Base-by-base conservation (phyloP, 768 basidiomycete species). In the Boletus vermiculosoides region DNA sequence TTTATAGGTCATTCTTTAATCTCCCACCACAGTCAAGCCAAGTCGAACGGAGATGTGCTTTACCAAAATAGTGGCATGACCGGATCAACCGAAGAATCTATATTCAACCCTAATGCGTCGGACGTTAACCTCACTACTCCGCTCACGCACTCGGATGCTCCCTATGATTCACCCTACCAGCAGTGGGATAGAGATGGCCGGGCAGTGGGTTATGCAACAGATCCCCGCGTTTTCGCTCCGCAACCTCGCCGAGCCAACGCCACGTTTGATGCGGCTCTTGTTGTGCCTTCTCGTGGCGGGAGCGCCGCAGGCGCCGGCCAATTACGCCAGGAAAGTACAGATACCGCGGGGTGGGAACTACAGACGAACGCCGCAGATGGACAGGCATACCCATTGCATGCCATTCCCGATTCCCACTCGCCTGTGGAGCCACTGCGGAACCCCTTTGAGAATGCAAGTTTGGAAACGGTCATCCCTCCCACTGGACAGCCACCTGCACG, bases 111-210 rank as follows among this genome's bases (percentile, higher is more conserved):
- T 18, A 63, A 60, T 42, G 56, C 58, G 7, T 79, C 78, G 15
- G 73, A 77, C 5, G 73, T 82, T 18, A 80, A 78, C 9, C 74
- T 85, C 28, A 64, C 65, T 15, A 54, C 56, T 6, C 59, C 67
- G 4, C 50, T 63, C n/a, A 22, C 65, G 1, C 55, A 20, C 20
- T 77, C 71, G 36, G 70, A 73, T 31, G 65, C 64, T 1, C 69
- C 70, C 5, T 67, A 74, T n/a, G 67, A 73, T 23, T 41, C 57
- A 25, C 57, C 66, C 13, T 71, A 76, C 61, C 83, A 84, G 64
- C 76, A 76, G 66, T 85, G 83, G 83, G 82, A 81, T 60, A 71
- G 61, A n/a, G 58, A 61, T 13, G 81, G 83, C 22, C 77, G 61
- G 50, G 83, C 83, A 12, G 62, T 82, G 8, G 82, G 83, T 22